Evolutionary conservation across 306 rosid species (phyloP).

Genomic region (Castanea crenata): DNA sequence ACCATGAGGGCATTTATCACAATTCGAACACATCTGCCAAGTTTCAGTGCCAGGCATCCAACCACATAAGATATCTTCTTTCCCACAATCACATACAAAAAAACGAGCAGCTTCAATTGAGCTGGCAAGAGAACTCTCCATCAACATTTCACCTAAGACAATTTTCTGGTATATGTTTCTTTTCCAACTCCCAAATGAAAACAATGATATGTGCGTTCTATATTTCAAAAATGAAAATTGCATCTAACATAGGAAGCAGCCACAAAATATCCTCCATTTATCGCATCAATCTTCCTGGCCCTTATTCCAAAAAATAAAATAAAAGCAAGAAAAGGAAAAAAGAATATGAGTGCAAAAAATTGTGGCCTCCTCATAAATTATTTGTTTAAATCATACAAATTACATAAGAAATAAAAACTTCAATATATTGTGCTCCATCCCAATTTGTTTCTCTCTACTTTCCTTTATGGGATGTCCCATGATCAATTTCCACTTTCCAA

Average conservation of each 20-base stretch:
- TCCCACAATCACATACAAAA: constrained; percentile 44
- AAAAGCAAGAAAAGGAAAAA: neutral
- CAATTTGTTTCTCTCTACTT: neutral
- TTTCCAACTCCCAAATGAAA: constrained; percentile 25
- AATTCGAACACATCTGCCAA: constrained; percentile 71
- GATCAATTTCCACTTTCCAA: neutral
- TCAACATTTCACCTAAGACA: constrained; percentile 65
- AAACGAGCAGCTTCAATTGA: constrained; percentile 57
- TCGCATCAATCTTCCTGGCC: constrained; percentile 19
- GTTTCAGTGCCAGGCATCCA: constrained; percentile 59
- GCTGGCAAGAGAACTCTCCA: constrained; percentile 46
- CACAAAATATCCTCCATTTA: constrained; percentile 10
- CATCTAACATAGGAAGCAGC: neutral
- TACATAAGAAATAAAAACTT: neutral
- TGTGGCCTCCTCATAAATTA: neutral
- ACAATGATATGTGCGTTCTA: constrained; percentile 1
- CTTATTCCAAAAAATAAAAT: neutral
- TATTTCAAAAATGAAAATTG: neutral
- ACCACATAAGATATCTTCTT: constrained; percentile 45
- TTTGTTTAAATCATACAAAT: neutral
- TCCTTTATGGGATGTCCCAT: neutral
- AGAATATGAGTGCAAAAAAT: neutral
- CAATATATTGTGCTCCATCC: neutral
- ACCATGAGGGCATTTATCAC: constrained; percentile 39
- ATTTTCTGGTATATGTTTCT: constrained; percentile 24